Conservation (phyloP, 768 basidiomycete genomes). For the Phylloporus rhodoxanthus region DNA sequence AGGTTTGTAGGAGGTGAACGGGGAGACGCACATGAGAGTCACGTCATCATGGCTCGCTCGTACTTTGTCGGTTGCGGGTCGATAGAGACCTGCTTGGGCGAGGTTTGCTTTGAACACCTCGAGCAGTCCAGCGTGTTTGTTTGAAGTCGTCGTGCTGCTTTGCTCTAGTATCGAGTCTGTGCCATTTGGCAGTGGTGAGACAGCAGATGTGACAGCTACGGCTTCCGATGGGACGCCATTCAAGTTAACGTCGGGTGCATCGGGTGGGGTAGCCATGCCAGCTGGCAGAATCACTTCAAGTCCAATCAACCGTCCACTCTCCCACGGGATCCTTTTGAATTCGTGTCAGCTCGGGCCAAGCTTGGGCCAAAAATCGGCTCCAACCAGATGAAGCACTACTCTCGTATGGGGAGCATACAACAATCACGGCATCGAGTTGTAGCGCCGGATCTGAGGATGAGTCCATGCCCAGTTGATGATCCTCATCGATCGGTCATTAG, state of each 20-base stretch:
- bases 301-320: too few relatives aligned
- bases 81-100: constrained; percentile 47
- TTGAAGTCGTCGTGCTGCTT: background rate
- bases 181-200: background rate
- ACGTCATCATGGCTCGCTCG: constrained; percentile 56
- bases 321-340: too few relatives aligned
- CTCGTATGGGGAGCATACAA: too few relatives aligned
- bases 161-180: background rate
- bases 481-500: too few relatives aligned
- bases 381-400: too few relatives aligned
- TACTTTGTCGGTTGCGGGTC: constrained; percentile 26
- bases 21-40: constrained; percentile 52
- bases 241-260: background rate
- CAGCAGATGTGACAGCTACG: background rate
- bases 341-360: too few relatives aligned
- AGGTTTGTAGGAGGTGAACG: background rate
- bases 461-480: too few relatives aligned
- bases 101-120: constrained; percentile 50
- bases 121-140: constrained; percentile 23
- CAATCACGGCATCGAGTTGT: too few relatives aligned
- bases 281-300: background rate
- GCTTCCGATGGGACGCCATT: background rate
- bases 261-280: constrained; percentile 7
- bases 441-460: too few relatives aligned
- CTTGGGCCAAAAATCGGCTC: too few relatives aligned